Evolutionary conservation across 2,329 filamentous ascomycete species (phyloP), one percentile per base, ranked within the genome.

Genomic region (Helotiales sp.): DNA sequence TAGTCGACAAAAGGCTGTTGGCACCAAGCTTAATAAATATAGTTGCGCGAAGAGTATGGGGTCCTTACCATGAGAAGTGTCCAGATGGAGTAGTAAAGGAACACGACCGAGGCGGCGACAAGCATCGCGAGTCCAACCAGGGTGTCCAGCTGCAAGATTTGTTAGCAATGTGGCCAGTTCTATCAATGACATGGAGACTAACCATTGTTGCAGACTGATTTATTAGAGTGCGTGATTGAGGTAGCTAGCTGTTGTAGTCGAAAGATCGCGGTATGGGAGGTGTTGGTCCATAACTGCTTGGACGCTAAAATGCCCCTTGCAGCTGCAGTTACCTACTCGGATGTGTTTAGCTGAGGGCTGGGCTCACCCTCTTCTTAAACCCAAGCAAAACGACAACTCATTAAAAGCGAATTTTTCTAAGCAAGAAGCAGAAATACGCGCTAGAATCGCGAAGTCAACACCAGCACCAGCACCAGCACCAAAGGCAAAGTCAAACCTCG

Each of bases 11-110:
- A 99, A 79, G 96, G 96, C 96, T 99, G 74, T 13, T 34, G 20
- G 47, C 30, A 61, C 32, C 11, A 54, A 47, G 54, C n/a, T 73
- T 69, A 74, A 65, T 45, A 65, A 50, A 20, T 32, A 10, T 37
- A 6, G 6, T 22, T 22, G 13, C 61, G 32, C 45, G 22, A 26
- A 43, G 20, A 22, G 13, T 22, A 15, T 32, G 11, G 6, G 15
- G 32, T 11, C 28, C 82, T 67, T 87, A 97, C 96, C 92, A 99
- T 98, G 73, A 98, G 86, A 72, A 99, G 86, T 30, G 96, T 97
- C 96, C 96, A 99, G 81, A 97, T 88, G 71, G 93, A 96, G 84
- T 99, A 99, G 87, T 99, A 99, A 76, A 91, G 84, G 80, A 92
- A 93, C 79, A 92, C 87, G 75, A 86, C 84, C 72, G 89, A 89